Evolutionary conservation across 2,329 filamentous ascomycete genomes (phyloP).

Genomic region (Fusarium chaquense): DNA sequence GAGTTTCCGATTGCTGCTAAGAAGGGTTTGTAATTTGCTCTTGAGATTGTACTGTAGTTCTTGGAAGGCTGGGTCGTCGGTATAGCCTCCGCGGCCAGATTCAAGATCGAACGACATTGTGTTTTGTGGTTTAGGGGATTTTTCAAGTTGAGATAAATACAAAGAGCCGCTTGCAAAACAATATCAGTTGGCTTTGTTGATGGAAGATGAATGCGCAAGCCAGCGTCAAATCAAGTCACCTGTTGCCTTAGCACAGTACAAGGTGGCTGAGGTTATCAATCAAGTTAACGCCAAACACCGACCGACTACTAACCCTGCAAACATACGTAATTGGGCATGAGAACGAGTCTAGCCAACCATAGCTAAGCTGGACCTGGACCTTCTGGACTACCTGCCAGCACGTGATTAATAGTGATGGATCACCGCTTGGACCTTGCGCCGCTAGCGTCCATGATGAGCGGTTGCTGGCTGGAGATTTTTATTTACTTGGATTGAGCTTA

Average conservation of each 20-base stretch:
- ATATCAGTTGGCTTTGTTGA: conserved; percentile 12
- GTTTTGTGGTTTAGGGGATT: neutral
- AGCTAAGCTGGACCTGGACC: conserved; percentile 24
- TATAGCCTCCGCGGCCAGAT: conserved; percentile 82
- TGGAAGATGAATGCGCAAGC: conserved; percentile 14
- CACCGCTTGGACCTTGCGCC: conserved; percentile 19
- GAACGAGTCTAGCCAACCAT: conserved; percentile 33
- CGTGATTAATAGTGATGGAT: conserved; percentile 47
- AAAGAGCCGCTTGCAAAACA: conserved; percentile 9
- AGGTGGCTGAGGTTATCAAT: conserved; percentile 43
- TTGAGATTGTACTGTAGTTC: conserved; percentile 84
- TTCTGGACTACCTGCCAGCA: conserved; percentile 42
- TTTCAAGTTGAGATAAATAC: conserved; percentile 3
- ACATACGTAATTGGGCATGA: conserved; percentile 49
- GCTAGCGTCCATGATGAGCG: conserved; percentile 36
- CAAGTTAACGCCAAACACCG: conserved; percentile 15
- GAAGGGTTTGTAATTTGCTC: conserved; percentile 88
- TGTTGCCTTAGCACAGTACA: conserved; percentile 40
- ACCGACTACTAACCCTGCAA: conserved; percentile 15
- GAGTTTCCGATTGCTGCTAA: conserved; percentile 87
- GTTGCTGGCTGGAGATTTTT: conserved; percentile 54
- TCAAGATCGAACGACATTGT: conserved; percentile 95
- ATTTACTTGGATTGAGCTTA: conserved; percentile 47
- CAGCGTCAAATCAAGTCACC: conserved; percentile 37
- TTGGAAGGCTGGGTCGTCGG: conserved; percentile 93